Evolutionary conservation across 1,284 basidiomycete species (phyloP).

Genomic region (Xerocomus nothofagi): DNA sequence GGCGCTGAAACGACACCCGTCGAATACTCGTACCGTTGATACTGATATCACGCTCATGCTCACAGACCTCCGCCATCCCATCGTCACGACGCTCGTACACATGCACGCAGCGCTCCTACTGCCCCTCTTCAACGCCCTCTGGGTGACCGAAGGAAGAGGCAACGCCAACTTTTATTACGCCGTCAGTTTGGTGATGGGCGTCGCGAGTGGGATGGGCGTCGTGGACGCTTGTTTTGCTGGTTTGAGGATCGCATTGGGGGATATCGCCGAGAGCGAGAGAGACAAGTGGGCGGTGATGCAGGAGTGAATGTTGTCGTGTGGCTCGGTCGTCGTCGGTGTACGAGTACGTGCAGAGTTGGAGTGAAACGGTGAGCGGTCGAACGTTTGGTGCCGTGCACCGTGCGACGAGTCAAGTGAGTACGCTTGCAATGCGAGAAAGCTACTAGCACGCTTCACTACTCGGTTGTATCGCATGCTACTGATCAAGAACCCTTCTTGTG

Average conservation of each 20-base stretch:
- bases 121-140: conserved; percentile 89
- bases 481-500: neutral
- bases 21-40: conserved; percentile 40
- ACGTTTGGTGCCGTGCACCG: no score
- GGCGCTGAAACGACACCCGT: neutral
- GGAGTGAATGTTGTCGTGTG: conserved; percentile 26
- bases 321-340: no score
- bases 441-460: neutral
- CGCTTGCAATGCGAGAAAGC: no score
- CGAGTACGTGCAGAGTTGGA: no score
- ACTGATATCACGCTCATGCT: conserved; percentile 46
- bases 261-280: conserved; percentile 44
- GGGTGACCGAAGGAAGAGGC: conserved; percentile 90
- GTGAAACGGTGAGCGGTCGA: no score
- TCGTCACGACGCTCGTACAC: conserved; percentile 83
- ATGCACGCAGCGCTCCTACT: conserved; percentile 85
- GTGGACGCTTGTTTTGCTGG: conserved; percentile 83
- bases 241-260: conserved; percentile 66
- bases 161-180: conserved; percentile 99
- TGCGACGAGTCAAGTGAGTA: no score
- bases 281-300: conserved; percentile 33
- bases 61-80: conserved; percentile 83
- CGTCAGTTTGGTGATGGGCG: conserved; percentile 89
- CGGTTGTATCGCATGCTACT: neutral
- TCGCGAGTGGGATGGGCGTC: conserved; percentile 82